A percentile compares a stretch with the other conserved stretches of the same genome.
phyloP scores from a whole-genome alignment of 192 early-diverging fungal genomes.

The Coemansia sp. region DNA sequence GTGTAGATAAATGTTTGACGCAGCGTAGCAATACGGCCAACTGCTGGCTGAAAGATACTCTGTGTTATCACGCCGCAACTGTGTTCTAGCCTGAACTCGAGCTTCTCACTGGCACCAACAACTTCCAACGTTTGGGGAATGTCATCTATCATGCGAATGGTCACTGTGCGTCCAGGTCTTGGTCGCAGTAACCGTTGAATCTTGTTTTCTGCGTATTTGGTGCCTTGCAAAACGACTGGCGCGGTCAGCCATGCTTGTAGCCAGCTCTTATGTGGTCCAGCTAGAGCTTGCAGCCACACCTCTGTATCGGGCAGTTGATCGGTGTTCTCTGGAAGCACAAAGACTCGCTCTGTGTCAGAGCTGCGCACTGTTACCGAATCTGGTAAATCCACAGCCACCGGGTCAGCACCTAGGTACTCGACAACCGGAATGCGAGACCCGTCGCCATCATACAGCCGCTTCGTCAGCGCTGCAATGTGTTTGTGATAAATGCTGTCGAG shows the following conservation, averaged over 20 bases:
- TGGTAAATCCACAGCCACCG: background rate
- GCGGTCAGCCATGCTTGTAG: constrained; percentile 76
- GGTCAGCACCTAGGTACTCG: constrained; percentile 66
- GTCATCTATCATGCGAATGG: background rate
- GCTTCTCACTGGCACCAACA: constrained; percentile 57
- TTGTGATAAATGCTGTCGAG: constrained; percentile 79
- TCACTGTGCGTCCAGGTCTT: constrained; percentile 53
- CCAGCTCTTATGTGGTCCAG: constrained; percentile 74
- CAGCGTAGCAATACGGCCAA: constrained; percentile 35
- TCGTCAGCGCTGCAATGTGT: constrained; percentile 74
- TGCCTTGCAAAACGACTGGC: constrained; percentile 71
- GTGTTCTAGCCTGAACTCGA: constrained; percentile 79
- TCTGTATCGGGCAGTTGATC: constrained; percentile 12
- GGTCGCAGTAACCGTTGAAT: constrained; percentile 61
- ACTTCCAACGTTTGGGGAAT: constrained; percentile 4
- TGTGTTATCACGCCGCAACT: constrained; percentile 58
- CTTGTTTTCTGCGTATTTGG: constrained; percentile 60
- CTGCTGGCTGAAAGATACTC: constrained; percentile 48
- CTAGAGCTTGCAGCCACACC: constrained; percentile 70
- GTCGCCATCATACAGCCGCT: constrained; percentile 67
- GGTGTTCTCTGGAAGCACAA: background rate
- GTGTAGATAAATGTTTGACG: constrained; percentile 14
- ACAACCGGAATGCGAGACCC: constrained; percentile 65
- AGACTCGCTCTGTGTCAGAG: constrained; percentile 2
- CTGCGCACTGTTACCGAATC: background rate